Evolutionary conservation across 371 early-diverging fungal genomes (phyloP).

Genomic region (Lichtheimia corymbifera): DNA sequence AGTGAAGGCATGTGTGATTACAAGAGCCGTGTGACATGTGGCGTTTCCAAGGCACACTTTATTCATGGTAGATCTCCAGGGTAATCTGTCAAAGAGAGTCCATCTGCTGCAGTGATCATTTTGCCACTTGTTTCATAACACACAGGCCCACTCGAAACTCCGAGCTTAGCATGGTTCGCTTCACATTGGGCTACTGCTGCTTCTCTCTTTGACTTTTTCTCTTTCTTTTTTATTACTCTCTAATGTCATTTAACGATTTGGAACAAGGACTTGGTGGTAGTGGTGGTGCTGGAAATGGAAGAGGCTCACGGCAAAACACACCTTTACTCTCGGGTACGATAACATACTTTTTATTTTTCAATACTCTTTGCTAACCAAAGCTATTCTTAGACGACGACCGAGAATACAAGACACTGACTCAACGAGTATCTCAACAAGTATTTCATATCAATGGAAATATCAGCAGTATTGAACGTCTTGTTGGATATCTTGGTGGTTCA

Average conservation of each 20-base stretch:
- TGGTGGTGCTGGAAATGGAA: constrained; percentile 13
- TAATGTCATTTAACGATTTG: constrained; percentile 62
- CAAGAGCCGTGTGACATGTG: too few relatives aligned
- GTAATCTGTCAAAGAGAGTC: too few relatives aligned
- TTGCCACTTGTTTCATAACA: too few relatives aligned
- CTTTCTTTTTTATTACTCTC: constrained; percentile 5
- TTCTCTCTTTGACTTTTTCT: too few relatives aligned
- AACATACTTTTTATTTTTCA: not conserved
- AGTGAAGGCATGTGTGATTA: too few relatives aligned
- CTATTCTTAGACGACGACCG: constrained; percentile 43
- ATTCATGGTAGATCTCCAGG: too few relatives aligned
- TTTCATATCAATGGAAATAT: constrained; percentile 80
- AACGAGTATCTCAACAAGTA: constrained; percentile 71
- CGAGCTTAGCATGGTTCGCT: too few relatives aligned
- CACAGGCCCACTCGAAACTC: too few relatives aligned
- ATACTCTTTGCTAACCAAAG: not conserved
- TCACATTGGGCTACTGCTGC: too few relatives aligned
- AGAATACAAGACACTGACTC: constrained; percentile 55
- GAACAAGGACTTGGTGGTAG: constrained; percentile 48
- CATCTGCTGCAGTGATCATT: too few relatives aligned
- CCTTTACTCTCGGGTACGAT: constrained; percentile 13
- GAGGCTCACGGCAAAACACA: constrained; percentile 10
- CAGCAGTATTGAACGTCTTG: constrained; percentile 77
- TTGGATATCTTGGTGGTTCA: constrained; percentile 74
- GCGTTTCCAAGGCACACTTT: too few relatives aligned